Conservation (phyloP, 768 basidiomycete species). For the Cantharellus anzutake region DNA sequence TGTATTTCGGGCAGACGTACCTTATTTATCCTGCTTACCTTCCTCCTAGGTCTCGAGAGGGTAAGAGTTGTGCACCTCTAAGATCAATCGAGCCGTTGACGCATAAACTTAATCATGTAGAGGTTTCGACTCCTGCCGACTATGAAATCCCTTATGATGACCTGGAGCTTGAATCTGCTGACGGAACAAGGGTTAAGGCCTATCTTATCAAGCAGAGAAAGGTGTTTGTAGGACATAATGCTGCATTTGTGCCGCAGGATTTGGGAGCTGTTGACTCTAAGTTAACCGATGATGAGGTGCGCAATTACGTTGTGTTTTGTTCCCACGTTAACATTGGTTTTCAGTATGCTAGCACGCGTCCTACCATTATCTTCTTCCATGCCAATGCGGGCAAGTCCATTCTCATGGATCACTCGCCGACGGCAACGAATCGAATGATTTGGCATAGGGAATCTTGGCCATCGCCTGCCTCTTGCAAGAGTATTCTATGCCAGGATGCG, state of each 20-base stretch:
- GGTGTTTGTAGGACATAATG: constrained; percentile 21
- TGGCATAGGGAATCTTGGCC: constrained; percentile 40
- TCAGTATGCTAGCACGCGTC: constrained; percentile 27
- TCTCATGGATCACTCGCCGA: background rate
- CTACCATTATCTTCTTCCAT: constrained; percentile 86
- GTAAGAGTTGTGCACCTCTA: constrained; percentile 21
- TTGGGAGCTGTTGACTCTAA: constrained; percentile 15
- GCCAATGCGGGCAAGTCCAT: constrained; percentile 30
- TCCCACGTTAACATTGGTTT: background rate
- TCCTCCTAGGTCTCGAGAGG: constrained; percentile 59
- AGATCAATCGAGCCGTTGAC: background rate
- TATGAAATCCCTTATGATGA: constrained; percentile 61
- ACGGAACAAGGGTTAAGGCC: constrained; percentile 49
- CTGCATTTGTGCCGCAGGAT: constrained; percentile 20
- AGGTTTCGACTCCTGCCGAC: constrained; percentile 51
- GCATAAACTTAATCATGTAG: constrained; percentile 19
- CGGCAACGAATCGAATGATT: background rate
- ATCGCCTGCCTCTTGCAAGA: constrained; percentile 72
- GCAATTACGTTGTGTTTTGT: background rate
- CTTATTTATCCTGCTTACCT: constrained; percentile 81
- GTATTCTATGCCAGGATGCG: constrained; percentile 67
- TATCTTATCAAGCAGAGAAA: constrained; percentile 56
- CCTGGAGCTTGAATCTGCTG: constrained; percentile 49
- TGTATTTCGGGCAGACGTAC: constrained; percentile 74
- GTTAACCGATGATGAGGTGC: constrained; percentile 40